Evolutionary conservation across 257 asterid genomes (phyloP), one percentile per base, ranked within the genome.

Genomic region (Mitragyna speciosa): DNA sequence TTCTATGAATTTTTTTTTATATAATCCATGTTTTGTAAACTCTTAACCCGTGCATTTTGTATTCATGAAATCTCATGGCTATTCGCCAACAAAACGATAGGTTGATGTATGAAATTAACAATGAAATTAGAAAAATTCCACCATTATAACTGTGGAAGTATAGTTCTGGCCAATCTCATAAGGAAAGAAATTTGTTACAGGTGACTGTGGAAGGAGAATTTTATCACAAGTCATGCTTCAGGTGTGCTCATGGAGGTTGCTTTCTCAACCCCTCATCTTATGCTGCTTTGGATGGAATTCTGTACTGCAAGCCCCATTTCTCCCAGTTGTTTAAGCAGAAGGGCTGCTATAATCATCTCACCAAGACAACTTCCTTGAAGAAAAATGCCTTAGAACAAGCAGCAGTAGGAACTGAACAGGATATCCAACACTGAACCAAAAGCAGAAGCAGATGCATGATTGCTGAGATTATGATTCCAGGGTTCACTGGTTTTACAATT

Each of bases 191-290:
- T 20, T 58, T 22, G 12, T 26, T 69, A 14, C 76, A 93, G 98
- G 89, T 93, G 64, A 89, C 96, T 1, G 85, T 93, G 83, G 98
- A 93, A 77, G 94, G 96, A 65, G 92, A 85, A 56, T 89, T 86
- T 70, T 93, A 78, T 81, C 98, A 92, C 91, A 91, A 94, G 20
- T 82, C 87, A 28, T 94, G 98, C 83, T 94, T 94, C 87, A 87
- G 84, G 70, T 93, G 98, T 70, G 93, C 92, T n/a, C 97, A 93
- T 81, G 98, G 97, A 43, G 95, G 93, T 0, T 93, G 98, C 80
- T 77, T 83, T 67, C 88, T 94, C 10, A 92, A 93, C 39, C 89
- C 96, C 66, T 94, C 98, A 56, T 86, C 91, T 0, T 92, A 89
- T 75, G 98, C 98, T 43, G 93, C 98, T 22, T 78, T 94, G 81